phyloP scores from a whole-genome alignment of 106 monocot genomes.

The Acorus calamus region DNA sequence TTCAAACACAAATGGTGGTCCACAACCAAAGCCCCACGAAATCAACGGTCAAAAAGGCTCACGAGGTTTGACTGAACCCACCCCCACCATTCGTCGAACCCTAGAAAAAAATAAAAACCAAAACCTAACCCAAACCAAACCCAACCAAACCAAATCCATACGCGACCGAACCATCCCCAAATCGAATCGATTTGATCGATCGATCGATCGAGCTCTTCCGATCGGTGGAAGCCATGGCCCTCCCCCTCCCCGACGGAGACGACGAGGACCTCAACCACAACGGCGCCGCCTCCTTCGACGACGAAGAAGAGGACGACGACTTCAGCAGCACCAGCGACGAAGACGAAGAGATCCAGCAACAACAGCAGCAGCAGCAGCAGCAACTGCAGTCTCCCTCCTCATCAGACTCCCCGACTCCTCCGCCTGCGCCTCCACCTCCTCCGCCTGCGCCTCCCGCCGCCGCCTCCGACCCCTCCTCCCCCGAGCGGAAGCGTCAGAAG shows the following conservation, averaged over 20 bases:
- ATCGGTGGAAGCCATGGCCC: not conserved
- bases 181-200: too few species aligned
- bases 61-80: too few species aligned
- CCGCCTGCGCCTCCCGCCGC: not conserved
- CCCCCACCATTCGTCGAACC: too few species aligned
- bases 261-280: conserved; percentile 30
- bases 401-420: not conserved
- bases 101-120: too few species aligned
- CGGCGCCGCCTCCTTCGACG: conserved; percentile 20
- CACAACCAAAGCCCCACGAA: too few species aligned
- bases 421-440: not conserved
- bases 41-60: too few species aligned
- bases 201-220: not conserved
- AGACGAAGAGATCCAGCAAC: not conserved
- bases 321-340: too few species aligned
- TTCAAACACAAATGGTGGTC: too few species aligned
- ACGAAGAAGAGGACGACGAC: conserved; percentile 17
- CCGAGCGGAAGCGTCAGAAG: not conserved
- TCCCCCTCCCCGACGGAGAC: conserved; percentile 13
- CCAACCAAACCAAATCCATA: too few species aligned
- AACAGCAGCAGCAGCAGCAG: too few species aligned
- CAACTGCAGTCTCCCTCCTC: too few species aligned
- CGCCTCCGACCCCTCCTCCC: not conserved
- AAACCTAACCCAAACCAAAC: too few species aligned
- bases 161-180: conserved; percentile 10